These are phyloP conservation scores for Ceratobasidium sp. DNA, from an alignment of 1,284 basidiomycete genomes.

Conservation along the genomic window DNA sequence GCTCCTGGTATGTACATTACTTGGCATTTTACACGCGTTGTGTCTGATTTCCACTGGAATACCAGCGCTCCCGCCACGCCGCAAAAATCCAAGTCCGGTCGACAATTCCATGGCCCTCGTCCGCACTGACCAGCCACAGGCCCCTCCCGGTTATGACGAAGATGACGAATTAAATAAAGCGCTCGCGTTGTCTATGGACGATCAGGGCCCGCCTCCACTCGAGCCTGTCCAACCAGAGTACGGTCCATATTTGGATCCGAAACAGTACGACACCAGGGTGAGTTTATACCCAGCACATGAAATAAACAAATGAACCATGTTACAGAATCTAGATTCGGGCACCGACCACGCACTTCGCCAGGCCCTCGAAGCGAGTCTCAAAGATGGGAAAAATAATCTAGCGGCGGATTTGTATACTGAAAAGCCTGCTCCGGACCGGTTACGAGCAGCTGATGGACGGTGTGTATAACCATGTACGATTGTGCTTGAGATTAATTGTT, in stretches of 20 bases:
- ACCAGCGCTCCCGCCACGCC: neutral
- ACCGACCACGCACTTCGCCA: conserved; percentile 39
- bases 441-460: conserved; percentile 16
- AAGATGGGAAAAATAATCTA: conserved; percentile 24
- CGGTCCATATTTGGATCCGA: conserved; percentile 20
- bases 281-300: neutral
- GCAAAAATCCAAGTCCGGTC: conserved; percentile 23
- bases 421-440: conserved; percentile 21
- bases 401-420: conserved; percentile 39
- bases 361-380: conserved; percentile 39
- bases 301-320: neutral
- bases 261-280: neutral
- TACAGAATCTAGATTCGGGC: conserved; percentile 13
- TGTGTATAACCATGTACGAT: neutral
- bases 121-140: neutral
- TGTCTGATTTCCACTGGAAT: neutral
- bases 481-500: neutral
- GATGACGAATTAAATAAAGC: conserved; percentile 40
- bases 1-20: neutral
- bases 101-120: conserved; percentile 34
- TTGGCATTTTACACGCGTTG: neutral
- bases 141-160: conserved; percentile 33
- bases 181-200: conserved; percentile 32
- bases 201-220: conserved; percentile 6
- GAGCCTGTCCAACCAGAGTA: conserved; percentile 10